Conservation (phyloP, 352 stramenopile species). For the Pythium brachiatum region DNA sequence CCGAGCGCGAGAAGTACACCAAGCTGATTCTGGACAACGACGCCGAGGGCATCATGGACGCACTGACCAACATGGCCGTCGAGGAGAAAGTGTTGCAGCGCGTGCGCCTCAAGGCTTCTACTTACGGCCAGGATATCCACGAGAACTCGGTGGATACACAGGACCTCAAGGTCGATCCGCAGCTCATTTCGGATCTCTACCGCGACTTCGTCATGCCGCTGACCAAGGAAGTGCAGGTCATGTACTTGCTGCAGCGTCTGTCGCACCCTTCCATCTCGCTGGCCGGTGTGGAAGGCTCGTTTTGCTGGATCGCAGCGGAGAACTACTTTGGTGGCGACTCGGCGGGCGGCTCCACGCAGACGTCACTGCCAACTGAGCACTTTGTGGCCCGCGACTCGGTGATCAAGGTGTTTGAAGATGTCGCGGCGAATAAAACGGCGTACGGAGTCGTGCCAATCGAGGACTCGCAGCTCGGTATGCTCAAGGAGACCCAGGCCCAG, state of each 20-base stretch:
- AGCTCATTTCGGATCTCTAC: slow-evolving; percentile 96
- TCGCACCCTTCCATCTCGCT: slow-evolving; percentile 76
- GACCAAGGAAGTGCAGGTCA: slow-evolving; percentile 98
- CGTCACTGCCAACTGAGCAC: slow-evolving; percentile 36
- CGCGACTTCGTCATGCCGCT: slow-evolving; percentile 98
- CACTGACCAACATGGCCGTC: slow-evolving; percentile 93
- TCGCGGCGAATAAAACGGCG: slow-evolving; percentile 75
- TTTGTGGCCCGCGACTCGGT: slow-evolving; percentile 60
- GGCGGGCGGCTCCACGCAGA: neutral
- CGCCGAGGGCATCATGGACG: slow-evolving; percentile 94
- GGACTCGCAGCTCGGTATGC: slow-evolving; percentile 79
- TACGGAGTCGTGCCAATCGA: slow-evolving; percentile 88
- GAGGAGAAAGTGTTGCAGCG: slow-evolving; percentile 92
- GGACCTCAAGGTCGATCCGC: slow-evolving; percentile 93
- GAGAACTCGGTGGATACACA: slow-evolving; percentile 42
- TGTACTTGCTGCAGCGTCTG: slow-evolving; percentile 84
- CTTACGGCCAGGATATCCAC: slow-evolving; percentile 90
- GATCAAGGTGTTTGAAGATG: slow-evolving; percentile 74
- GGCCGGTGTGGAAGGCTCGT: slow-evolving; percentile 63
- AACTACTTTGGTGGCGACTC: slow-evolving; percentile 56
- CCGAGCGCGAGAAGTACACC: slow-evolving; percentile 90
- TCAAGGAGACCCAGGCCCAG: slow-evolving; percentile 84
- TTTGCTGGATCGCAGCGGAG: slow-evolving; percentile 73
- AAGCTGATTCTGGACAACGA: slow-evolving; percentile 91
- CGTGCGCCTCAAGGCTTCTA: slow-evolving; percentile 95